Evolutionary conservation across 2,329 filamentous ascomycete species (phyloP), one percentile per base, ranked within the genome.

Genomic region (Calonectria montana): DNA sequence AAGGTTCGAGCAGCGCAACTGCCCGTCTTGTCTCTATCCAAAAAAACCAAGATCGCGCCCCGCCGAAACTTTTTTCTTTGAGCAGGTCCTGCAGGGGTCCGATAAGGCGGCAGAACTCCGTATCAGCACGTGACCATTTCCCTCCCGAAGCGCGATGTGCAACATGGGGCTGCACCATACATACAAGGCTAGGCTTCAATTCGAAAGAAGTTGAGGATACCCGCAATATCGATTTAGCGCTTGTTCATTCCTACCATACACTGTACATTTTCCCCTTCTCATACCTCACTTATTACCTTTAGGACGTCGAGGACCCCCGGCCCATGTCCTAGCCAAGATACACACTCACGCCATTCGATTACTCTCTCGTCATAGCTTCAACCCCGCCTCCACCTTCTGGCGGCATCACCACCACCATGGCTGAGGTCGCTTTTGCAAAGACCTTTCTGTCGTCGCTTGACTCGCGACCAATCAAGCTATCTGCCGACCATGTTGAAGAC

Each of bases 401-500:
- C 25, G 70, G 65, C 65, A 75, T 43, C 18, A 59, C 72, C 70
- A 67, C 75, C 80, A 82, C 72, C 76, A 96, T 96, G 93, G 89
- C 93, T n/a, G 96, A 98, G 88, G 85, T 96, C 72, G 87, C 91
- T 63, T 98, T 98, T 83, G 93, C 95, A 78, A 95, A 94, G 84
- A 88, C 91, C 37, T 98, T 97, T 84, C 91, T 99, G 77, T 87
- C 92, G 65, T 90, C 91, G 25, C 90, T 98, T 74, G 95, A 97
- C 84, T 90, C 91, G 72, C 92, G 93, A 62, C 93, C 95, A 9
- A 84, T 92, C 78, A 97, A 96, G 87, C 90, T 98, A 74, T 91
- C 93, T n/a, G 88, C 94, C 75, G 95, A 98, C 83, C 94, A 98
- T 91, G 92, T 97, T 83, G 94, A 96, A 84, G 94, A 98, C 81